Evolutionary conservation across 768 basidiomycete species (phyloP), one percentile per base, ranked within the genome.

Genomic region (Termitomyces sp.): DNA sequence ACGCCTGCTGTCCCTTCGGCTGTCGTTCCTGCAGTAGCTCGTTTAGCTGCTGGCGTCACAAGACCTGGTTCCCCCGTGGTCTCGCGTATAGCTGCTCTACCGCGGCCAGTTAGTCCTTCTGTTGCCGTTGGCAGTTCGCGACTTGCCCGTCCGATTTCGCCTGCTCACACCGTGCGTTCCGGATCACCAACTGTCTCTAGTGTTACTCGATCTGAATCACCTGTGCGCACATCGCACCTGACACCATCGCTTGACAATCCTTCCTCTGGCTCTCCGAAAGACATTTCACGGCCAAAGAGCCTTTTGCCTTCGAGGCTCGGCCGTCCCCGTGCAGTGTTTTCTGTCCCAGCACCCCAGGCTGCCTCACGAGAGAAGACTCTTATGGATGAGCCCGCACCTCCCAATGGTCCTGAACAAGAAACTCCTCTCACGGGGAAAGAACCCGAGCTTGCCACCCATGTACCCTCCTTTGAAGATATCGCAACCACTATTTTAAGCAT

Each of bases 401-500:
- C 56, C n/a, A 36, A 18, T 16, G 27, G 51, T 50, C 34, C 48
- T 42, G 59, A 59, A 27, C 52, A 51, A 26, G 53, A 51, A 44
- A 32, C 22, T 26, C 37, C 33, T 24, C 49, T 44, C 4, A 26
- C 34, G 13, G 57, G 55, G 24, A 53, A 57, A n/a, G 60, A 54
- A 33, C 40, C 55, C 20, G 74, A 79, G 50, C 71, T 71, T 8
- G 61, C 64, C 33, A 59, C 71, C 20, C 71, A 68, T 61, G 44
- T 70, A 16, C 75, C 77, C 22, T 70, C 60, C 54, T 70, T 71
- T 8, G 84, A 85, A 56, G 88, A 86, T 60, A 88, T 94, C 56
- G 85, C 88, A 7, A 77, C 93, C 51, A 87, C 85, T 3, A 95
- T 97, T 60, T 94, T 90, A 30, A 93, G 88, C 57, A 93, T 96